Conservation (phyloP, 2,329 filamentous ascomycete species). For the Ophiostoma pallidulum region DNA sequence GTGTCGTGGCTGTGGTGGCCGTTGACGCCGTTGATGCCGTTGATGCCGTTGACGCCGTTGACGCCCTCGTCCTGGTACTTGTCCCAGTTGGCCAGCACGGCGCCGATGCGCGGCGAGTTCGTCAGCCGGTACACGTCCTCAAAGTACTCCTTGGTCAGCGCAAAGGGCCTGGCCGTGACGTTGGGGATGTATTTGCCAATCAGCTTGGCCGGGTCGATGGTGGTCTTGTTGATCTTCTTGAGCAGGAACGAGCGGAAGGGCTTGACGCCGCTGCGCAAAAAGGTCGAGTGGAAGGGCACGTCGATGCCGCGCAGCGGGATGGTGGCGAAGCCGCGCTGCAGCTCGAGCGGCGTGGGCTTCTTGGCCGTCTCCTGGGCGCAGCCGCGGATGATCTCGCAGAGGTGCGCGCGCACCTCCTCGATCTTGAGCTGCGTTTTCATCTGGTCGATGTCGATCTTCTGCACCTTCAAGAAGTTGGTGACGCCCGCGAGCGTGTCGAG, state of each 20-base stretch:
- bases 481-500: constrained; percentile 69
- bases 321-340: constrained; percentile 92
- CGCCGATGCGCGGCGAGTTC: constrained; percentile 68
- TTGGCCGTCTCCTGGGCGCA: constrained; percentile 78
- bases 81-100: constrained; percentile 80
- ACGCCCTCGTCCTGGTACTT: constrained; percentile 51
- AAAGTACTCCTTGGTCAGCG: constrained; percentile 96
- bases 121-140: constrained; percentile 96
- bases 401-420: constrained; percentile 82
- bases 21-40: constrained; percentile 5
- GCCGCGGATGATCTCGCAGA: constrained; percentile 83
- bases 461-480: constrained; percentile 89
- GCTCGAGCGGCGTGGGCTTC: constrained; percentile 80
- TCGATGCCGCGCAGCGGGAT: constrained; percentile 96
- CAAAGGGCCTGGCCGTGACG: constrained; percentile 91
- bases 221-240: constrained; percentile 99
- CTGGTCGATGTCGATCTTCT: constrained; percentile 94
- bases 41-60: constrained; percentile 17
- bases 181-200: constrained; percentile 99
- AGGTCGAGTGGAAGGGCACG: constrained; percentile 98
- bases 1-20: neutral
- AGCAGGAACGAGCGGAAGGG: constrained; percentile 96
- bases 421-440: constrained; percentile 78
- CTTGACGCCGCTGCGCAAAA: constrained; percentile 95
- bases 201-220: constrained; percentile 92